Evolutionary conservation across 441 rosid genomes (phyloP).

Genomic region (Hypseocharis bilobata): DNA sequence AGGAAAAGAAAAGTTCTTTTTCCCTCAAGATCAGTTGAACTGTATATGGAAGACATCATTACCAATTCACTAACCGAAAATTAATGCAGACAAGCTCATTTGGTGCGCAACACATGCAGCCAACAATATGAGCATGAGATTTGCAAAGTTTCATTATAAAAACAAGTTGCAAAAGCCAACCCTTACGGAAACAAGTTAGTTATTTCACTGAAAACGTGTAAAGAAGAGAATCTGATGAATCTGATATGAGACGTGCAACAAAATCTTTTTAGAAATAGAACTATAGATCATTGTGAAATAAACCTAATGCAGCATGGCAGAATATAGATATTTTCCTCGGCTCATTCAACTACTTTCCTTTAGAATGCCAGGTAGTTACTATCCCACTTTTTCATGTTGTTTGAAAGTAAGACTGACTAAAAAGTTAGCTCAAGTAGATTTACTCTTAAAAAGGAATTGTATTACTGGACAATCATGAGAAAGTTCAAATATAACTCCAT

Average conservation of each 20-base stretch:
- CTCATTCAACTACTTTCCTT: not conserved
- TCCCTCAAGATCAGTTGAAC: not conserved
- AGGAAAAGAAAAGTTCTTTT: not conserved
- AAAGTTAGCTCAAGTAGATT: not conserved
- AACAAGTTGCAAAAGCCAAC: not conserved
- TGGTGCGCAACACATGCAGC: not conserved
- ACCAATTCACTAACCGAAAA: not conserved
- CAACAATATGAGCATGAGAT: not conserved
- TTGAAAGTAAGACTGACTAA: not conserved
- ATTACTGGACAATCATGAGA: not conserved
- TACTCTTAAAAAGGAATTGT: not conserved
- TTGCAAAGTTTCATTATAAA: not conserved
- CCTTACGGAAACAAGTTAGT: not conserved
- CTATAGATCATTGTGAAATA: not conserved
- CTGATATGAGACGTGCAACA: not conserved
- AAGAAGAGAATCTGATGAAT: not conserved
- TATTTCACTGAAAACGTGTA: not conserved
- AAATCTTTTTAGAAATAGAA: not conserved
- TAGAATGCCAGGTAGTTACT: not conserved
- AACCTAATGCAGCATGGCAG: not conserved
- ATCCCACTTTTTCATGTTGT: conserved; percentile 1
- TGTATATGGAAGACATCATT: not conserved
- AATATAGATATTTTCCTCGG: not conserved
- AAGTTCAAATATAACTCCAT: not conserved
- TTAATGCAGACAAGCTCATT: not conserved